Base-by-base conservation (phyloP, 129 eudicot species). In the Artemisia tridentata region DNA sequence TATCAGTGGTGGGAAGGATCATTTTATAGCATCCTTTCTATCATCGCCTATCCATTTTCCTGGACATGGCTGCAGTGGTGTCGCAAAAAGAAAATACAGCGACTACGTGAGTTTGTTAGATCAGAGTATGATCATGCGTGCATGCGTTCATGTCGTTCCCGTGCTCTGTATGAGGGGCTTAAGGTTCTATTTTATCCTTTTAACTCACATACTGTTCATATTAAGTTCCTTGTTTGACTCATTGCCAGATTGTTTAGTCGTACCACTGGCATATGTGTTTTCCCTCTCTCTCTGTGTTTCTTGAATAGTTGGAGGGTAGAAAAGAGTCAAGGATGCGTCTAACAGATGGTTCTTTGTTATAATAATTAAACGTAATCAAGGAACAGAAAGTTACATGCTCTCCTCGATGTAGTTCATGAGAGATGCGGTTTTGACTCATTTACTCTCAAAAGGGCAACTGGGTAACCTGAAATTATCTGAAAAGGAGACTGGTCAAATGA, bases 1-100 rank as follows among this genome's bases (percentile, higher is more conserved):
- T 95, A 85, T 78, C 88, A 95, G 67, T 90, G 96, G 99, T 95
- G 99, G 99, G 99, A 95, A 86, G 99, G 99, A 75, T 88, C 99
- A 51, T 70, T 88, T 17, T 82, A 87, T 71, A 76, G 83, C 72
- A 84, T 95, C 54, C 90, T 95, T 45, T 84, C 80, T 61, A 60
- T 84, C 34, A 38, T 88, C 63, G 92, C 86, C 11, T 95, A 85
- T 74, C 97, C 99, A 57, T 88, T 95, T 72, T 92, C 97, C 63
- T 87, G 97, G 96, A 80, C 99, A 77, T 95, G 97, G 97, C 75
- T 85, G 75, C 99, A 95, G 76, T 90, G 91, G 97, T 77, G 99
- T 16, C 86, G 99, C 50, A 87, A 81, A 82, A 84, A 79, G 71
- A 95, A 90, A 74, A 83, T 95, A 55, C 97, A 90, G 68, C 85